Base-by-base conservation (phyloP, 768 basidiomycete species). In the Panellus pusillus region DNA sequence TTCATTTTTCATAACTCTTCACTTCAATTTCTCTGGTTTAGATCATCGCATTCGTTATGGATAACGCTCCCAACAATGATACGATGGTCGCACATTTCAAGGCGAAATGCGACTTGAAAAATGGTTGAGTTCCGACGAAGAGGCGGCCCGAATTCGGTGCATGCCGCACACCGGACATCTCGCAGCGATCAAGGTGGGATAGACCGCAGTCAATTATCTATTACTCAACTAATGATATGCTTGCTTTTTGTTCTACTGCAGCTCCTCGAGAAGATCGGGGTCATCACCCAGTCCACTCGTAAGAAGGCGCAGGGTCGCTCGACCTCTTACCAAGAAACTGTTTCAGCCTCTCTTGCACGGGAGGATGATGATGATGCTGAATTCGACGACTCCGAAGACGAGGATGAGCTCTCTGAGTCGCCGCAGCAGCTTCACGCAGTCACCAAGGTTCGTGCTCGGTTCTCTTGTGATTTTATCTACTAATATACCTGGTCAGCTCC, bases 161-260 rank as follows among this genome's bases (percentile, higher is more conserved):
- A 63, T 68, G 60, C 67, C 66, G 13, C 67, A 68, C 47, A 66
- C 63, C 0, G 48, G 60, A 9, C 66, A 67, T 46, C 57, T 67
- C 4, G 60, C 66, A 5, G 66, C 65, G 11, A 17, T 66, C 19
- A 58, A 67, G 63, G 66, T 64, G 24, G 24, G 6, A 24, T 24
- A 24, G 24, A 24, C 24, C 6, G n/a, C 6, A 6, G 2, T 24
- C 6, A 24, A 24, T 24, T 24, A 24, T 24, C 24, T 2, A 24
- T 6, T 2, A 24, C 24, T 2, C 24, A 6, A 24, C 24, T 24
- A 24, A 24, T 24, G 6, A 24, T 6, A 24, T 24, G 24, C 6
- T 24, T n/a, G n/a, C n/a, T 6, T 24, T 6, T 24, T 24, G 24
- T 42, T 44, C 19, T 43, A 28, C 28, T 7, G 19, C 55, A 68